phyloP scores from a whole-genome alignment of 345 rosid species.

The Linum trigynum region DNA sequence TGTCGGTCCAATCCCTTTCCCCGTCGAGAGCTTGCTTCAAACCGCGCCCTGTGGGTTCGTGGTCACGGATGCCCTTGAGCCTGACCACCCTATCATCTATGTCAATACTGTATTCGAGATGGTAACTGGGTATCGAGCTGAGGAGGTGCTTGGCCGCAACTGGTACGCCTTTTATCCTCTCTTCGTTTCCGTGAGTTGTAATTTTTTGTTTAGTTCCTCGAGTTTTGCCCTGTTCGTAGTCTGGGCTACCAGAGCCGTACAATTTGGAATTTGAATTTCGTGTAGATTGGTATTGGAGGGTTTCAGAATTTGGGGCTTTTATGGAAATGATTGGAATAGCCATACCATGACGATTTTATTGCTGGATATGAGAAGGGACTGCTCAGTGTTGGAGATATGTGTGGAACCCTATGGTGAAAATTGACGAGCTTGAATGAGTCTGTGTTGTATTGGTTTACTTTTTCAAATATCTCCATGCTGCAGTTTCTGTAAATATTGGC shows the following conservation, averaged over 20 bases:
- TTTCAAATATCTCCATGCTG: neutral
- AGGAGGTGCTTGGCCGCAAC: conserved; percentile 39
- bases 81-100: conserved; percentile 79
- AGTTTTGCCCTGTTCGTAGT: no score
- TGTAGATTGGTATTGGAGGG: no score
- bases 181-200: neutral
- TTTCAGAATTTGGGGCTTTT: no score
- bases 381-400: neutral
- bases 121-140: conserved; percentile 82
- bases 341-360: neutral
- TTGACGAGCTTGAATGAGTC: neutral
- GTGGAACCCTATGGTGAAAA: neutral
- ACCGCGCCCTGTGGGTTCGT: conserved; percentile 75
- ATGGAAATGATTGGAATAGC: no score
- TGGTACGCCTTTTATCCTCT: neutral
- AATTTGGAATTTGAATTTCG: no score
- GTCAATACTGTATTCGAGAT: conserved; percentile 79
- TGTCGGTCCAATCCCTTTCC: conserved; percentile 50
- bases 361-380: neutral
- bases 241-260: no score
- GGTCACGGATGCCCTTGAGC: conserved; percentile 76
- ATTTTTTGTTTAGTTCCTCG: neutral
- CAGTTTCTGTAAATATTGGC: neutral
- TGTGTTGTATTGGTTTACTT: neutral
- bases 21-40: conserved; percentile 62